Conservation (phyloP, 1,139 yeast species). For the Suhomyces anneliseae region DNA sequence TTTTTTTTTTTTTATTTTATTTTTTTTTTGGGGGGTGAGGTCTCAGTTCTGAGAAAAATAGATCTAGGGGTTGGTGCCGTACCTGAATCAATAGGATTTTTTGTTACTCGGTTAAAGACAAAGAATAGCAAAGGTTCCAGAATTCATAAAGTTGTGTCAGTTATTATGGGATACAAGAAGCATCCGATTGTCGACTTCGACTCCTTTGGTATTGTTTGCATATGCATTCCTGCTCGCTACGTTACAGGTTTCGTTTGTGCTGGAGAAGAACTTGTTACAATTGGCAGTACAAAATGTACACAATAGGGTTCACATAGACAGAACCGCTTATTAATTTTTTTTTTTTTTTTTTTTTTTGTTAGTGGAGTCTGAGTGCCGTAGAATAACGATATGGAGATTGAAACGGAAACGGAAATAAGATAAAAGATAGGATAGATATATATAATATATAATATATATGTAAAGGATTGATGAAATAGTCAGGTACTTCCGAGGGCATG, state of each 20-base stretch:
- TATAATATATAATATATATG: too few relatives aligned
- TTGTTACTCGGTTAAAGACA: not conserved
- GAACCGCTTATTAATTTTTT: too few relatives aligned
- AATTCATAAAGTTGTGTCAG: not conserved
- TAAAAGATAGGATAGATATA: too few relatives aligned
- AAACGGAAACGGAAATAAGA: too few relatives aligned
- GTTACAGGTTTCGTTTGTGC: not conserved
- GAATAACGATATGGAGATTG: too few relatives aligned
- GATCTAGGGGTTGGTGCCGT: not conserved
- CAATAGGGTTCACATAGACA: not conserved
- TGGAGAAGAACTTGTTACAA: not conserved
- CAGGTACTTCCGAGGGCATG: not conserved
- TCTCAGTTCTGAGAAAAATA: not conserved
- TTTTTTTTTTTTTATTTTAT: too few relatives aligned
- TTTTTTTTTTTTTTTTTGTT: too few relatives aligned
- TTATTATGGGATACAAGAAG: not conserved
- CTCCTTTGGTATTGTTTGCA: not conserved
- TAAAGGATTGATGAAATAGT: not conserved
- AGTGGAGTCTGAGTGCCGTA: too few relatives aligned
- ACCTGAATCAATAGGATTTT: not conserved
- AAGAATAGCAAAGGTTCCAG: not conserved
- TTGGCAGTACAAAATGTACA: not conserved
- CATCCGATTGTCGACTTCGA: not conserved
- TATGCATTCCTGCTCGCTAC: conserved; percentile 11
- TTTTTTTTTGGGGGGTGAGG: too few relatives aligned